These are phyloP conservation scores for Komagataella ulmi DNA, from an alignment of 805 yeast genomes.

Conservation along the genomic window DNA sequence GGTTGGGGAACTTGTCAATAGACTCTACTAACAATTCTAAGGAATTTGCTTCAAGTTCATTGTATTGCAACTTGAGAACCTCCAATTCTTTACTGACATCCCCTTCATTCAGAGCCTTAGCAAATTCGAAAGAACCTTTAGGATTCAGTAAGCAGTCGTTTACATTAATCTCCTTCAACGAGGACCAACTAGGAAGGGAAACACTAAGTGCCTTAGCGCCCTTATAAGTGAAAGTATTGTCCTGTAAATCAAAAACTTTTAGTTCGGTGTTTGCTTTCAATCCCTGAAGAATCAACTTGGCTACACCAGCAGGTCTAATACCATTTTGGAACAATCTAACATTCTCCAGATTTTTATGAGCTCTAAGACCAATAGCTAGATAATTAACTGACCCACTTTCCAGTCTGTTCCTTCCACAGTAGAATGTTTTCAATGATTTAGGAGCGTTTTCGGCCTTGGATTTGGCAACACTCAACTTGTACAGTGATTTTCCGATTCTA, in stretches of 20 bases:
- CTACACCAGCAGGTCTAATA: conserved; percentile 87
- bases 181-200: conserved; percentile 47
- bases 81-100: conserved; percentile 27
- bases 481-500: conserved; percentile 80
- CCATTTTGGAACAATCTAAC: conserved; percentile 91
- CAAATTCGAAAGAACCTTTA: conserved; percentile 51
- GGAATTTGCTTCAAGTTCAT: conserved; percentile 64
- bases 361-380: conserved; percentile 73
- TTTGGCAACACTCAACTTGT: conserved; percentile 55
- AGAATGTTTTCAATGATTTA: conserved; percentile 60
- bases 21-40: conserved; percentile 46
- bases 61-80: conserved; percentile 67
- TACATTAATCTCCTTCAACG: conserved; percentile 65
- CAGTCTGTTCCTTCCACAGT: conserved; percentile 94
- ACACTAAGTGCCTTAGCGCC: conserved; percentile 58
- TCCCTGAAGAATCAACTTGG: conserved; percentile 61
- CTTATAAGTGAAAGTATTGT: conserved; percentile 74
- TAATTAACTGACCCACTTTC: conserved; percentile 89
- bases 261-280: conserved; percentile 47
- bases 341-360: conserved; percentile 59
- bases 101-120: conserved; percentile 30
- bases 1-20: conserved; percentile 41
- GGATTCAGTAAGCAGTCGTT: conserved; percentile 82
- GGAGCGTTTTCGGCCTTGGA: conserved; percentile 27
- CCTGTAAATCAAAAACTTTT: conserved; percentile 75